These are phyloP conservation scores for Aspergillus transmontanensis DNA, from an alignment of 2,329 filamentous ascomycete species.

Conservation along the genomic window DNA sequence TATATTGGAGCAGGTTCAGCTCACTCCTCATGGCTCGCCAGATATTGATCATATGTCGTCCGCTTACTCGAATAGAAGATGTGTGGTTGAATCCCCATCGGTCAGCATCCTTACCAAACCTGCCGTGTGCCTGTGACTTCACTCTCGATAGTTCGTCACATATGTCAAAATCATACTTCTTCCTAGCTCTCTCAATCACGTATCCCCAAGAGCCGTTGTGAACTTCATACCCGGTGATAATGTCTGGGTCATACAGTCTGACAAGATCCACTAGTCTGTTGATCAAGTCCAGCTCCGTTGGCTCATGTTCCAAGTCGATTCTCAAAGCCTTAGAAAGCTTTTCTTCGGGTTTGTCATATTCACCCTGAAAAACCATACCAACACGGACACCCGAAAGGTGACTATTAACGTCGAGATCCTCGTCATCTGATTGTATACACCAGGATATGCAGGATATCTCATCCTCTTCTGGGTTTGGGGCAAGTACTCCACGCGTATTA, in stretches of 20 bases:
- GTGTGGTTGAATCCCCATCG: conserved; percentile 94
- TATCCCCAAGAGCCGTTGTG: conserved; percentile 95
- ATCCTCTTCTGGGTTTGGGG: conserved; percentile 89
- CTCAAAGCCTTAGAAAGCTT: conserved; percentile 64
- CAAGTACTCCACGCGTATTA: conserved; percentile 77
- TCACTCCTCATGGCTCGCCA: conserved; percentile 97
- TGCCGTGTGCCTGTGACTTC: conserved; percentile 78
- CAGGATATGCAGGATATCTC: conserved; percentile 88
- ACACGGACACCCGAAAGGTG: conserved; percentile 56
- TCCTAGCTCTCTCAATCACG: conserved; percentile 81
- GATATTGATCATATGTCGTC: conserved; percentile 93
- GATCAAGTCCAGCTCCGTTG: conserved; percentile 80
- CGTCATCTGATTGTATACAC: conserved; percentile 78
- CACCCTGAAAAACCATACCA: conserved; percentile 74
- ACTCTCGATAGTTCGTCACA: conserved; percentile 90
- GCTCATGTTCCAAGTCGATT: conserved; percentile 71
- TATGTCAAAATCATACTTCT: conserved; percentile 86
- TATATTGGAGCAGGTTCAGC: conserved; percentile 88
- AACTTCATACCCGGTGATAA: conserved; percentile 92
- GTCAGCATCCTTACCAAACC: conserved; percentile 83
- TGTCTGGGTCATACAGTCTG: conserved; percentile 80
- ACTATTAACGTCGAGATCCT: conserved; percentile 54
- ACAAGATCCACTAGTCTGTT: conserved; percentile 87
- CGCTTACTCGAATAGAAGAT: conserved; percentile 88
- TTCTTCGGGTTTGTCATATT: conserved; percentile 59